phyloP scores from a whole-genome alignment of 805 yeast genomes.

The Hanseniaspora mollemarum region DNA sequence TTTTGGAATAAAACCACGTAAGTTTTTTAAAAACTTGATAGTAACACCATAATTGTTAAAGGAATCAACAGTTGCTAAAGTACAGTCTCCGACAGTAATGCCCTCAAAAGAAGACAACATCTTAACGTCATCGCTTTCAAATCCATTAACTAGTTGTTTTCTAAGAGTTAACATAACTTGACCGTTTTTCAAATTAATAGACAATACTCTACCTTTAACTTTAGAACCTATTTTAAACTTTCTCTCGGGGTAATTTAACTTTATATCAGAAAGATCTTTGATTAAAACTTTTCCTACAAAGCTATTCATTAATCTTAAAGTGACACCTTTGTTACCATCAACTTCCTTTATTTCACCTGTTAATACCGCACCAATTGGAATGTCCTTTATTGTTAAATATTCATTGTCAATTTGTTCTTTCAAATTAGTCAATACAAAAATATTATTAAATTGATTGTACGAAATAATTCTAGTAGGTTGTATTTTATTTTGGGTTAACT shows the following conservation, averaged over 20 bases:
- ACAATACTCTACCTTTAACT: slow-evolving; percentile 63
- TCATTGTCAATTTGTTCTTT: slow-evolving; percentile 50
- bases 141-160: slow-evolving; percentile 61
- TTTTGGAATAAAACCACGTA: slow-evolving; percentile 73
- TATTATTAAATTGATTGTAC: slow-evolving; percentile 53
- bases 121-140: slow-evolving; percentile 28
- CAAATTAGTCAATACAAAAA: slow-evolving; percentile 58
- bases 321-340: slow-evolving; percentile 50
- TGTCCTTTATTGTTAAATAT: slow-evolving; percentile 57
- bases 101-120: slow-evolving; percentile 38
- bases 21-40: slow-evolving; percentile 67
- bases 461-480: slow-evolving; percentile 73
- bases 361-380: slow-evolving; percentile 62
- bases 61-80: slow-evolving; percentile 63
- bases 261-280: slow-evolving; percentile 71
- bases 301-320: slow-evolving; percentile 51
- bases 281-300: slow-evolving; percentile 67
- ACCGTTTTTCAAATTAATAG: slow-evolving; percentile 35
- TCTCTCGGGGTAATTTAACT: slow-evolving; percentile 79
- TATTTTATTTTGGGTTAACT: slow-evolving; percentile 38
- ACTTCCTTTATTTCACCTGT: slow-evolving; percentile 44
- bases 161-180: slow-evolving; percentile 60
- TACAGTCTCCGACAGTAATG: slow-evolving; percentile 36
- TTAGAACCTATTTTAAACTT: slow-evolving; percentile 77
- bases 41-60: slow-evolving; percentile 70